Evolutionary conservation across 1,139 yeast genomes (phyloP).

Genomic region (Saccharomyces uvarum): DNA sequence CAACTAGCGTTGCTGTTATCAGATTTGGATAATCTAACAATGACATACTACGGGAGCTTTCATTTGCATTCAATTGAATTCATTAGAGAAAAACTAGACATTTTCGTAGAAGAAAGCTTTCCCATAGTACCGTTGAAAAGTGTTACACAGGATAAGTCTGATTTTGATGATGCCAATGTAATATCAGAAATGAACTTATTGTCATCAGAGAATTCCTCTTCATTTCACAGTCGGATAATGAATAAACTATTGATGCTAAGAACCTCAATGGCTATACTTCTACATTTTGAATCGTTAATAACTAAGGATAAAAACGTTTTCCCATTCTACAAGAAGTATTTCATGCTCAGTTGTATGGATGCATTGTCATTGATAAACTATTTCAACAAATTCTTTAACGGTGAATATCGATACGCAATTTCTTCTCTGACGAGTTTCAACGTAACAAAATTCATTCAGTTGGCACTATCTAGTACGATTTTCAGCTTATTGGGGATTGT

Average conservation of each 20-base stretch:
- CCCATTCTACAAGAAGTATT: constrained; percentile 15
- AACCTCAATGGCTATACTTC: constrained; percentile 17
- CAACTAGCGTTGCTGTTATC: constrained; percentile 21
- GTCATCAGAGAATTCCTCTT: constrained; percentile 7
- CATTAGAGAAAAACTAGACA: constrained; percentile 11
- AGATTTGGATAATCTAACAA: constrained; percentile 20
- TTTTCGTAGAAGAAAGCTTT: constrained; percentile 15
- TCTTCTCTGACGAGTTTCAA: constrained; percentile 12
- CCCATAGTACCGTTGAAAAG: constrained; percentile 11
- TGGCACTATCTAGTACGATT: constrained; percentile 24
- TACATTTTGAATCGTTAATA: constrained; percentile 17
- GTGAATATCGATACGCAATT: constrained; percentile 10
- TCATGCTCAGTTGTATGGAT: constrained; percentile 13
- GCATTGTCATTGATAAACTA: constrained; percentile 10
- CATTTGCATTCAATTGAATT: constrained; percentile 15
- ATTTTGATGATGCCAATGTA: background rate
- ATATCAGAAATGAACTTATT: constrained; percentile 5
- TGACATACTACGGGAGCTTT: constrained; percentile 19
- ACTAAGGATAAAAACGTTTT: constrained; percentile 8
- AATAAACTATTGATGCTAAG: constrained; percentile 15
- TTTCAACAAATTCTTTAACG: constrained; percentile 11
- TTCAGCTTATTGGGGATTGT: constrained; percentile 23
- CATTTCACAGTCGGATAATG: constrained; percentile 14
- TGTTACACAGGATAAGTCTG: constrained; percentile 1
- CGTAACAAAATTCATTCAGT: constrained; percentile 23